Percentiles rank a stretch among this genome's conserved stretches.
Evolutionary conservation across 1,284 basidiomycete genomes (phyloP).

Genomic region (Malassezia dermatis): DNA sequence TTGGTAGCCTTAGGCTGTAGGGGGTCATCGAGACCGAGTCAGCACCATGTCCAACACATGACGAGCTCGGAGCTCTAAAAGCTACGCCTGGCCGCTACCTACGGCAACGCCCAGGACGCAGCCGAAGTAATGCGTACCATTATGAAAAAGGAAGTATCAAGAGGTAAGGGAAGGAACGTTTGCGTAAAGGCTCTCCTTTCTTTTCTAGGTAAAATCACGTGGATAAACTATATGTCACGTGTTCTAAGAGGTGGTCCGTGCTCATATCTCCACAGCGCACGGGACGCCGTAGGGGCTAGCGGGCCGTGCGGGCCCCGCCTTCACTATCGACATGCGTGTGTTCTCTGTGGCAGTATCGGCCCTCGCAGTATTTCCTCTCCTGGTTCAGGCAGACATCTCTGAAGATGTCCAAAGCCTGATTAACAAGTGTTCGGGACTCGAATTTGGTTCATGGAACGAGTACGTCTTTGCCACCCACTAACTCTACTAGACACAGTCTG

Average conservation of each 20-base stretch:
- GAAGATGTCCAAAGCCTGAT: slow-evolving; percentile 32
- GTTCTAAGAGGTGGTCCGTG: background rate
- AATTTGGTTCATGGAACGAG: slow-evolving; percentile 42
- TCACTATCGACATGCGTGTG: slow-evolving; percentile 1
- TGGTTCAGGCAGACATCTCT: slow-evolving; percentile 30
- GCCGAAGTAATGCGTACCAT: slow-evolving; percentile 17
- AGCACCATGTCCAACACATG: slow-evolving; percentile 20
- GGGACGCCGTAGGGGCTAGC: background rate
- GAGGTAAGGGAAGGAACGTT: background rate
- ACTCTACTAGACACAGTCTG: slow-evolving; percentile 23
- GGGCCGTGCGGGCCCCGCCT: background rate
- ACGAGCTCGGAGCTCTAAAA: slow-evolving; percentile 42
- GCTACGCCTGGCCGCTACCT: background rate
- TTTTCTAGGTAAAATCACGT: background rate
- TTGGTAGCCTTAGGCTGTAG: slow-evolving; percentile 43
- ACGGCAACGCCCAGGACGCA: slow-evolving; percentile 7
- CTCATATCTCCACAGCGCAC: background rate
- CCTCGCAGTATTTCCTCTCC: slow-evolving; percentile 25
- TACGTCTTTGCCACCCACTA: slow-evolving; percentile 15
- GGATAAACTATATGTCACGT: background rate
- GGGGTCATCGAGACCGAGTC: slow-evolving; percentile 47
- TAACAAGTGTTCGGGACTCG: slow-evolving; percentile 33
- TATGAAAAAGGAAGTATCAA: background rate
- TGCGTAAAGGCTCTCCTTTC: background rate
- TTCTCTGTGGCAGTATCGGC: background rate